These are phyloP conservation scores for Casuarina glauca DNA, from an alignment of 306 rosid genomes.

Conservation along the genomic window DNA sequence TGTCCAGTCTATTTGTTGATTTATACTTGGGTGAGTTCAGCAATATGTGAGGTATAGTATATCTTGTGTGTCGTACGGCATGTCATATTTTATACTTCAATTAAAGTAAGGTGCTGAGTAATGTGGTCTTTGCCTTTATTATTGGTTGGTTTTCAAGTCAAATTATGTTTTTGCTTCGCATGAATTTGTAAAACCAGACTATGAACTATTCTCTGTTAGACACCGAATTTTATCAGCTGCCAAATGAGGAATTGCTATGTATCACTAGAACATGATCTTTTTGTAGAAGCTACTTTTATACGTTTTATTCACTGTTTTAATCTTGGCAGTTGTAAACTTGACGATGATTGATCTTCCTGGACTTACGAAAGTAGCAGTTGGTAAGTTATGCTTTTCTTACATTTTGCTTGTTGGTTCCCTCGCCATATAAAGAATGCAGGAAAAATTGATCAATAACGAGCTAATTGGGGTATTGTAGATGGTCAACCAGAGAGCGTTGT, in stretches of 20 bases:
- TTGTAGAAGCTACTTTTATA: slow-evolving; percentile 1
- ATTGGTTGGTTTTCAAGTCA: neutral
- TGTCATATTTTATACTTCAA: neutral
- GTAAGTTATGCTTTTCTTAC: slow-evolving; percentile 43
- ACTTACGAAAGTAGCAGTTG: slow-evolving; percentile 92
- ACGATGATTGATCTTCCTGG: slow-evolving; percentile 96
- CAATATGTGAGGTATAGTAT: neutral
- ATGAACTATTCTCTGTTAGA: neutral
- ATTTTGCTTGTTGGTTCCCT: slow-evolving; percentile 4
- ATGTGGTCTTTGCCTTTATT: neutral
- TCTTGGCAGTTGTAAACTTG: slow-evolving; percentile 89
- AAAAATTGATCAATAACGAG: neutral
- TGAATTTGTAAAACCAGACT: neutral
- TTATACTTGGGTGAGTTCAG: neutral
- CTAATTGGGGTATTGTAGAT: slow-evolving; percentile 43
- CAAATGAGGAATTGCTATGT: neutral
- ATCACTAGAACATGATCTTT: neutral
- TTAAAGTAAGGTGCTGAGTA: neutral
- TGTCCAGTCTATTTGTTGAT: neutral
- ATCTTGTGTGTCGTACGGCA: neutral
- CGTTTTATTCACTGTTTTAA: slow-evolving; percentile 18
- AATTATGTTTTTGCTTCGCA: neutral
- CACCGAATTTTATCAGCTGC: neutral
- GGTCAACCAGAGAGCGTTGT: slow-evolving; percentile 93
- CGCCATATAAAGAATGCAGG: neutral